These are phyloP conservation scores for Trametes polyzona DNA, from an alignment of 1,284 basidiomycete species.

Conservation along the genomic window DNA sequence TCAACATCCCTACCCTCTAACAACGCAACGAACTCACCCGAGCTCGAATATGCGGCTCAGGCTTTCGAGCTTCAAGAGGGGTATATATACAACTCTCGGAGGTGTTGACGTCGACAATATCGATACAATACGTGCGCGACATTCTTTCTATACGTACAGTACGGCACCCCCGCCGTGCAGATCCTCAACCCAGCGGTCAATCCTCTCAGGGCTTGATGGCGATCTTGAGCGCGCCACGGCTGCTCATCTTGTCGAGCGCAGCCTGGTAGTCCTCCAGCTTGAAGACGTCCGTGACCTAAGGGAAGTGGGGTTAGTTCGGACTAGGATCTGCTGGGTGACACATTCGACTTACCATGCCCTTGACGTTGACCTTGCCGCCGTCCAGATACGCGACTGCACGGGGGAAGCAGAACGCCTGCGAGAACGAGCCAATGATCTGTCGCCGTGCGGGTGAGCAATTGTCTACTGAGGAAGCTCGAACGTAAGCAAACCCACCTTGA, in stretches of 20 bases:
- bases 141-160: constrained; percentile 20
- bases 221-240: constrained; percentile 45
- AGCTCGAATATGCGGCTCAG: too few species aligned
- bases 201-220: constrained; percentile 38
- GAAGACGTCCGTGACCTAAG: constrained; percentile 55
- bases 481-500: constrained; percentile 40
- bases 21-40: too few species aligned
- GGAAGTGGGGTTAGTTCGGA: neutral
- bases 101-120: constrained; percentile 5
- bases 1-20: too few species aligned
- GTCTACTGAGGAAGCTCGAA: too few species aligned
- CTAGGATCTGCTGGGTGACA: too few species aligned
- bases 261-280: constrained; percentile 58
- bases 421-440: constrained; percentile 64
- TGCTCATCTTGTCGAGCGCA: constrained; percentile 65
- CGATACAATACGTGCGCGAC: constrained; percentile 15
- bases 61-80: neutral
- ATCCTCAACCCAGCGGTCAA: neutral
- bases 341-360: constrained; percentile 52
- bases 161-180: constrained; percentile 1
- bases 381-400: constrained; percentile 65
- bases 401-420: constrained; percentile 65
- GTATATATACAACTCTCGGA: constrained; percentile 14
- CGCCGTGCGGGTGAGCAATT: neutral
- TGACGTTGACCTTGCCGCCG: constrained; percentile 59